Base-by-base conservation (phyloP, 2,329 filamentous ascomycete species). In the Thyridium curvatum region DNA sequence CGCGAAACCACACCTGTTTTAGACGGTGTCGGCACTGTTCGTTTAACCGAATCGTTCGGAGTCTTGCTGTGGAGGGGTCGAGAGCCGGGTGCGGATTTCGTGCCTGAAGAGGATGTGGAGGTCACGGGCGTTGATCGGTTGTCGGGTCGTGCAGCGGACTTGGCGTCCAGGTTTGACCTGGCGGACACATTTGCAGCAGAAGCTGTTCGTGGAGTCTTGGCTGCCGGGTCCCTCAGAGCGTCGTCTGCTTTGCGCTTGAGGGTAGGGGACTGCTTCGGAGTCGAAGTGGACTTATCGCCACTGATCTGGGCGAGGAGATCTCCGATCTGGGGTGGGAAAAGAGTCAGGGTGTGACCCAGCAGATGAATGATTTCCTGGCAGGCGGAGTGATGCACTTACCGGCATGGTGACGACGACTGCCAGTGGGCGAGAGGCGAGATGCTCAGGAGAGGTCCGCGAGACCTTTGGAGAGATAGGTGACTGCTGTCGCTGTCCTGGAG, bases 261-360 rank as follows among this genome's bases (percentile, higher is more conserved):
- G 18, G 55, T 51, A 8, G 61, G 49, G 21, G 21, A 26, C 21
- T 26, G 6, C 21, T 26, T 26, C 12, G 68, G 50, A 9, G 63
- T 54, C 18, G 62, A 45, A 39, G 55, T 32, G 49, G 66, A 59
- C 53, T 71, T 66, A 45, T 69, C 68, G 52, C 77, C 78, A 46
- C 66, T 74, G 47, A 83, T 82, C 54, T 77, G 72, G 47, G 76
- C 78, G 28, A 79, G 66, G n/a, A 79, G 62, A 46, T 78, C 73
- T 44, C 68, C 61, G 49, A 79, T 77, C 71, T 74, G 42, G 32
- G 44, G 41, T 41, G 35, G 37, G 15, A 34, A 41, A 42, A 39
- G 38, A 37, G 41, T 41, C 30, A 49, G 48, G 37, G 32, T 9
- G n/a, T n/a, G n/a, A n/a, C 13, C 13, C 9, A 38, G 37, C 15